A percentile compares a stretch with the other conserved stretches of the same genome.
These are phyloP conservation scores for Samsoniella hepiali DNA, from an alignment of 2,329 filamentous ascomycete genomes.

Conservation along the genomic window DNA sequence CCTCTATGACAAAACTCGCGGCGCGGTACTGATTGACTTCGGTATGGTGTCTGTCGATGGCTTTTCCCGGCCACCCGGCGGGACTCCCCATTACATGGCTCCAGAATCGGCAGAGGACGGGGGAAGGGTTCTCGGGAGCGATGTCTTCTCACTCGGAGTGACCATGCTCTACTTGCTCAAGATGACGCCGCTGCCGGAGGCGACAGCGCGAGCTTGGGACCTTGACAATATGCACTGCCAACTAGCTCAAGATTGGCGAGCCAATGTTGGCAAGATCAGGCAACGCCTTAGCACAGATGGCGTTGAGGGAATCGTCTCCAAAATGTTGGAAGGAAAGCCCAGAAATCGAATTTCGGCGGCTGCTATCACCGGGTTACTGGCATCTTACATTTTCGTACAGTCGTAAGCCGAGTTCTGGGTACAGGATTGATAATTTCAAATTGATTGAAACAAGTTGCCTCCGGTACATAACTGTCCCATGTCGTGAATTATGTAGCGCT, in stretches of 20 bases:
- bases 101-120: not conserved
- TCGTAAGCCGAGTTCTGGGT: too few relatives aligned
- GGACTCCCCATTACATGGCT: not conserved
- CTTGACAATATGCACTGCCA: not conserved
- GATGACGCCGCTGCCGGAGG: not conserved
- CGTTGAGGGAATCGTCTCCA: too few relatives aligned
- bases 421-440: too few relatives aligned
- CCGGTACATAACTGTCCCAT: not conserved
- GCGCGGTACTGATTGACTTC: slow-evolving; percentile 3
- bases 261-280: too few relatives aligned
- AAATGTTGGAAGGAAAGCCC: too few relatives aligned
- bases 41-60: not conserved
- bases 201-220: not conserved
- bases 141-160: not conserved
- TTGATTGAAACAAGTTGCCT: not conserved
- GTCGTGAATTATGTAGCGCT: not conserved
- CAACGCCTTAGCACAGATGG: too few relatives aligned
- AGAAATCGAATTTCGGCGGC: too few relatives aligned
- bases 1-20: not conserved
- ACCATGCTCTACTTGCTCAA: not conserved
- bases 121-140: not conserved
- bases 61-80: not conserved
- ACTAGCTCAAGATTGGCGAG: too few relatives aligned
- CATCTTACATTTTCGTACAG: too few relatives aligned
- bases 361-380: too few relatives aligned